Evolutionary conservation across 306 rosid genomes (phyloP), one percentile per base, ranked within the genome.

Genomic region (Clitoria ternatea): DNA sequence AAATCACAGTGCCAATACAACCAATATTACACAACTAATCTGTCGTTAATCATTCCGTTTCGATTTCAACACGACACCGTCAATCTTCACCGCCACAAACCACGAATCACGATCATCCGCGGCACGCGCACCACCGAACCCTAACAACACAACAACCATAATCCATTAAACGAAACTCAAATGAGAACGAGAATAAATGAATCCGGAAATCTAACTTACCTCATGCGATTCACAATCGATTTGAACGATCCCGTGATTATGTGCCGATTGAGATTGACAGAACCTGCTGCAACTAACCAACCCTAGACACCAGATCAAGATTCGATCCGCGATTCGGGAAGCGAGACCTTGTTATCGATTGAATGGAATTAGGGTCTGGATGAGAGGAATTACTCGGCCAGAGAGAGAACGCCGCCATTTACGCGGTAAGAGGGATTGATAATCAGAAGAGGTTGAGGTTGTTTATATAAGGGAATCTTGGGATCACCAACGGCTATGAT

Each of bases 401-500:
- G n/a, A 14, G 11, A 17, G 44, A 48, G 26, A n/a, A 1, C 0
- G 45, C 1, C 1, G 0, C 10, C 2, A 3, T 32, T 40, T 27
- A 23, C 27, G 48, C 57, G 65, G 26, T 22, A 45, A 4, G 32
- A 14, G 6, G 19, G 2, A 13, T n/a, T 39, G 11, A 6, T 13
- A 1, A 1, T 1, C 33, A 7, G 0, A 13, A 2, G 0, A 0
- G 1, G 39, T 12, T 30, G 2, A 1, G 43, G 74, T 22, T 26
- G 5, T 7, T 32, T 20, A 32, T 56, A 50, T 18, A 23, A 14
- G 0, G 1, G 48, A 42, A 22, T 14, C 4, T 40, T 20, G 30
- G 18, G 20, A 7, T 4, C 9, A 77, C 42, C 23, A 22, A 69
- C 75, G 84, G 77, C 7, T 48, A 17, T 12, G 73, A 55, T 45